Percentiles rank a stretch among this genome's conserved stretches.
Conservation (phyloP, 2,329 filamentous ascomycete genomes). For the Fusarium dlaminii region DNA sequence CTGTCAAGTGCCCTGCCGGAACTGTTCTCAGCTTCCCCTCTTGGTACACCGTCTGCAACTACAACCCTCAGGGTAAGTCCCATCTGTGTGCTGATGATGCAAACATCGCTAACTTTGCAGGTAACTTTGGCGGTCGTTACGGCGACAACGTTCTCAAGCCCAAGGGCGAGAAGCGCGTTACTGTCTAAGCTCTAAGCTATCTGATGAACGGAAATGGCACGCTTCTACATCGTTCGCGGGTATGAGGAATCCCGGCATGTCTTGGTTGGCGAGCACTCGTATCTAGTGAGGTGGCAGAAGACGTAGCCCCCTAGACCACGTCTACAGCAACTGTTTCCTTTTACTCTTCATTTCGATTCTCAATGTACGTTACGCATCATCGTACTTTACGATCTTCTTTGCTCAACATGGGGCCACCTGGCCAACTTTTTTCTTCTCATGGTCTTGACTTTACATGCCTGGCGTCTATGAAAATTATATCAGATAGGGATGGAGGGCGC, state of each 20-base stretch:
- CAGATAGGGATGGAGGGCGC: conserved; percentile 37
- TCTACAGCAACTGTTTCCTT: conserved; percentile 31
- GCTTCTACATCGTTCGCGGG: conserved; percentile 9
- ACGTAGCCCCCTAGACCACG: conserved; percentile 21
- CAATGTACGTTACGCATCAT: conserved; percentile 48
- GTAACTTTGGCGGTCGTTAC: conserved; percentile 63
- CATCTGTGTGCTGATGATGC: background rate
- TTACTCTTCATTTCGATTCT: conserved; percentile 47
- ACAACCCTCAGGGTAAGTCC: conserved; percentile 74
- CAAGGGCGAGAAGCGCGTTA: conserved; percentile 35
- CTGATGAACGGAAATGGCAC: conserved; percentile 21
- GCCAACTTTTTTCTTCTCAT: conserved; percentile 33
- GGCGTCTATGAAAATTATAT: conserved; percentile 41
- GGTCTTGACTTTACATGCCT: conserved; percentile 35
- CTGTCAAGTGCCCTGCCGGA: conserved; percentile 71
- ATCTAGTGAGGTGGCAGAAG: conserved; percentile 23
- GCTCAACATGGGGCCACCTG: conserved; percentile 37
- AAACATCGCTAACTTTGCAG: conserved; percentile 42
- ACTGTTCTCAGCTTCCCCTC: conserved; percentile 61
- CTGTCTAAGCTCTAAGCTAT: conserved; percentile 38
- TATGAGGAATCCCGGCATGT: conserved; percentile 9
- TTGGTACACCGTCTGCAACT: conserved; percentile 92
- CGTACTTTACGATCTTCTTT: conserved; percentile 48
- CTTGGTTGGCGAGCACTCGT: conserved; percentile 26
- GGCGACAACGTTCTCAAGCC: conserved; percentile 59